phyloP scores from a whole-genome alignment of 495 filamentous ascomycete species.

The Hypoxylon lenormandii region DNA sequence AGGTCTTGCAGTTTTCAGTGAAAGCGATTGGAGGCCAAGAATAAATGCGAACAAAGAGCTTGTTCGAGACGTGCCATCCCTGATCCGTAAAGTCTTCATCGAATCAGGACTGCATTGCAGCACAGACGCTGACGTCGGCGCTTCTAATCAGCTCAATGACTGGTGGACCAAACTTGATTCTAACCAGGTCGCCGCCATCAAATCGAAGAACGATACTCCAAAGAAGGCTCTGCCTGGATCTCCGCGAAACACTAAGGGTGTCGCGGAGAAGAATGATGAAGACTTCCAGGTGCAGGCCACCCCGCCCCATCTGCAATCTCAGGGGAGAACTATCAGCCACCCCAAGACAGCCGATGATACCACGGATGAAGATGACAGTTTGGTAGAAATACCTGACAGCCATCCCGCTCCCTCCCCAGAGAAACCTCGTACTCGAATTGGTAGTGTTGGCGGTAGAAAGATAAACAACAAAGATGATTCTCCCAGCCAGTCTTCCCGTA shows the following conservation, averaged over 20 bases:
- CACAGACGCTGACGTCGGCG: slow-evolving; percentile 45
- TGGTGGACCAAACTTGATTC: slow-evolving; percentile 64
- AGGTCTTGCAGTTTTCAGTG: slow-evolving; percentile 67
- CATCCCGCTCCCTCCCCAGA: slow-evolving; percentile 9
- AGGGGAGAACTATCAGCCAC: slow-evolving; percentile 6
- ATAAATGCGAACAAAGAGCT: slow-evolving; percentile 43
- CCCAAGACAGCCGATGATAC: slow-evolving; percentile 50
- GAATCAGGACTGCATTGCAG: slow-evolving; percentile 45
- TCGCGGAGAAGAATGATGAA: slow-evolving; percentile 52
- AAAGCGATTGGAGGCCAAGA: slow-evolving; percentile 60
- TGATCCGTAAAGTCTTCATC: slow-evolving; percentile 55
- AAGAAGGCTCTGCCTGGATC: slow-evolving; percentile 9
- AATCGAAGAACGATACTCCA: slow-evolving; percentile 13
- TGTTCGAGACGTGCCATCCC: slow-evolving; percentile 51
- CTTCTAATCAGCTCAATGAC: slow-evolving; percentile 53
- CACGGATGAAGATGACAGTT: slow-evolving; percentile 52
- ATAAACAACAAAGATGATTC: slow-evolving; percentile 16
- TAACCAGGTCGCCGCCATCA: slow-evolving; percentile 19
- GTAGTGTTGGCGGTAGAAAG: slow-evolving; percentile 48
- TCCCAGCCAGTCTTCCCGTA: slow-evolving; percentile 40
- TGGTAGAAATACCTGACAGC: slow-evolving; percentile 34
- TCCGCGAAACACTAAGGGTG: slow-evolving; percentile 7
- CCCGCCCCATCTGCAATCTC: slow-evolving; percentile 52
- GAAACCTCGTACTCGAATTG: slow-evolving; percentile 38
- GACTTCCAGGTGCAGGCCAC: slow-evolving; percentile 67